Percentiles rank a stretch among this genome's conserved stretches.
These are phyloP conservation scores for Skeletonema grethae DNA, from an alignment of 108 stramenopile genomes.

Conservation along the genomic window DNA sequence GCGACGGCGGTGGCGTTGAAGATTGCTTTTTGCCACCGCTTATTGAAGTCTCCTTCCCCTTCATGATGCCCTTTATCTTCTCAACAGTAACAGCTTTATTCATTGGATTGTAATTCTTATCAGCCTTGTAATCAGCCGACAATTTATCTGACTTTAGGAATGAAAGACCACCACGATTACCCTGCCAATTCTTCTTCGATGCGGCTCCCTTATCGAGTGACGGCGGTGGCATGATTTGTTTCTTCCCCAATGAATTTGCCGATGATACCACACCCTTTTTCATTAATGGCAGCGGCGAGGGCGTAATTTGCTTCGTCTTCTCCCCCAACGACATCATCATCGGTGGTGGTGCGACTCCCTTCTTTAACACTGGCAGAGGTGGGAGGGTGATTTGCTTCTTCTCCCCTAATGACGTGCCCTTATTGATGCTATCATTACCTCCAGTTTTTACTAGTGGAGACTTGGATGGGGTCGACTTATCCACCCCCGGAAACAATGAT, in stretches of 20 bases:
- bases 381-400: background rate
- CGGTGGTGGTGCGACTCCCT: background rate
- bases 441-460: background rate
- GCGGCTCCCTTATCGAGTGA: background rate
- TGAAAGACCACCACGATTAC: background rate
- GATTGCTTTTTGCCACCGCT: background rate
- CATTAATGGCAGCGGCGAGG: background rate
- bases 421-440: background rate
- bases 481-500: background rate
- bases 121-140: background rate
- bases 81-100: background rate
- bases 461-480: background rate
- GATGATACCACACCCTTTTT: background rate
- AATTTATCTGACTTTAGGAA: constrained; percentile 1
- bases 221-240: background rate
- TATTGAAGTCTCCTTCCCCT: background rate
- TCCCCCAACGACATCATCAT: background rate
- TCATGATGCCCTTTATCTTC: background rate
- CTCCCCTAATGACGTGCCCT: background rate
- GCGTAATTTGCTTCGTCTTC: background rate
- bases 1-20: background rate
- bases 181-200: background rate
- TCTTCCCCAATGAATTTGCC: background rate
- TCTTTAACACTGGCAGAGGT: background rate
- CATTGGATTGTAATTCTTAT: background rate